phyloP scores from a whole-genome alignment of 1,284 basidiomycete species.

The Moesziomyces sp. region DNA sequence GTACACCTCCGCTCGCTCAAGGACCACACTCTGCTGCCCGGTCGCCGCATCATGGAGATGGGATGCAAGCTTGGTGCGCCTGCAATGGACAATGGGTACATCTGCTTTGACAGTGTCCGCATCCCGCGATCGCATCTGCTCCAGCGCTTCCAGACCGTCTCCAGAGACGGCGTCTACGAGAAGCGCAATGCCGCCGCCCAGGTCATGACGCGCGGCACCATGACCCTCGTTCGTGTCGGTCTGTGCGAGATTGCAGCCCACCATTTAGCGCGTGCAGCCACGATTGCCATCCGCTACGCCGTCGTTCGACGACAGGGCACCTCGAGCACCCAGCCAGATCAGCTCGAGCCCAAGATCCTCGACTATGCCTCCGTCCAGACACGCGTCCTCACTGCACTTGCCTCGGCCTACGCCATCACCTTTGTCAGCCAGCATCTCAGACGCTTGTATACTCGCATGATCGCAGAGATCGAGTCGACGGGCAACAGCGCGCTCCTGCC shows the following conservation, averaged over 20 bases:
- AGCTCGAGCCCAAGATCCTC: slow-evolving; percentile 55
- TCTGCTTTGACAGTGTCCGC: slow-evolving; percentile 45
- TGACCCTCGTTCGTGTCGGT: slow-evolving; percentile 57
- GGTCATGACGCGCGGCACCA: slow-evolving; percentile 54
- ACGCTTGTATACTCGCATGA: slow-evolving; percentile 48
- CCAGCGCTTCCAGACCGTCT: slow-evolving; percentile 51
- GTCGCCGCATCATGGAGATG: slow-evolving; percentile 51
- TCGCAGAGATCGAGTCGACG: slow-evolving; percentile 31
- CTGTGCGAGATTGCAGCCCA: slow-evolving; percentile 57
- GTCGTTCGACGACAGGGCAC: slow-evolving; percentile 53
- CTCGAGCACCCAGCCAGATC: slow-evolving; percentile 24
- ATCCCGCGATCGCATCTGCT: slow-evolving; percentile 49
- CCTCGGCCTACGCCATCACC: slow-evolving; percentile 52
- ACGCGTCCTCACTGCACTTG: slow-evolving; percentile 52
- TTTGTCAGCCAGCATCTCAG: slow-evolving; percentile 51
- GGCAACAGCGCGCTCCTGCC: slow-evolving; percentile 43
- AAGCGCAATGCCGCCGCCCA: slow-evolving; percentile 48
- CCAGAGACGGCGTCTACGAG: slow-evolving; percentile 45
- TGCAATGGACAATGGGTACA: slow-evolving; percentile 58
- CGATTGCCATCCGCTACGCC: slow-evolving; percentile 54
- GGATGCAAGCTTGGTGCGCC: slow-evolving; percentile 54
- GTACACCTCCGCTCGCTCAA: slow-evolving; percentile 51
- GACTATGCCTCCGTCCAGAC: slow-evolving; percentile 53
- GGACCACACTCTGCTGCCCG: slow-evolving; percentile 48
- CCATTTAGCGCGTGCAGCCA: slow-evolving; percentile 48